Percentiles rank a stretch among this genome's conserved stretches.
Evolutionary conservation across 2,329 filamentous ascomycete genomes (phyloP).

Genomic region (Periconia macrospinosa): DNA sequence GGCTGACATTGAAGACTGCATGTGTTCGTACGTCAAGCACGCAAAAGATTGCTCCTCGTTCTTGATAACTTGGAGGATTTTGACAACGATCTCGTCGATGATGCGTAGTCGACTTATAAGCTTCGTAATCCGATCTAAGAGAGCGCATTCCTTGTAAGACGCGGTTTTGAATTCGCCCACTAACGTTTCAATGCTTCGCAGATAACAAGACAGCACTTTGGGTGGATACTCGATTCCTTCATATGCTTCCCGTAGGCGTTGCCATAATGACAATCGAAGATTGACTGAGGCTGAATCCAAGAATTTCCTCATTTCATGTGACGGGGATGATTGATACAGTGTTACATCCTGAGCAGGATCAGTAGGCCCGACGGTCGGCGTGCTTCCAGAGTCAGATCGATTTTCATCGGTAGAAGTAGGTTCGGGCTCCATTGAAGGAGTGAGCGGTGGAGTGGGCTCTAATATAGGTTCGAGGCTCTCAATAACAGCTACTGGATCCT

Average conservation of each 20-base stretch:
- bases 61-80: constrained; percentile 66
- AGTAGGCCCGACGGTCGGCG: constrained; percentile 12
- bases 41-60: constrained; percentile 74
- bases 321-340: constrained; percentile 25
- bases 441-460: constrained; percentile 56
- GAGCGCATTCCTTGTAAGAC: constrained; percentile 57
- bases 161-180: constrained; percentile 67
- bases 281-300: constrained; percentile 79
- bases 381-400: constrained; percentile 9
- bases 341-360: constrained; percentile 7
- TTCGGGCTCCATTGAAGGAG: constrained; percentile 4
- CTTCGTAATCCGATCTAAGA: constrained; percentile 67
- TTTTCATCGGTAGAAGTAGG: constrained; percentile 9
- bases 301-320: constrained; percentile 83
- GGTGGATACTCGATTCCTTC: constrained; percentile 79
- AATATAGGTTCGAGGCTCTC: constrained; percentile 91
- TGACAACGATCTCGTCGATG: constrained; percentile 74
- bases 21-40: constrained; percentile 78
- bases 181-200: constrained; percentile 84
- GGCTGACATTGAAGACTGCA: constrained; percentile 72
- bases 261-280: constrained; percentile 85
- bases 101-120: constrained; percentile 78
- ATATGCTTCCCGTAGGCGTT: constrained; percentile 87
- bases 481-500: constrained; percentile 81
- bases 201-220: constrained; percentile 83